Evolutionary conservation across 169 alveolate genomes (phyloP), one percentile per base, ranked within the genome.

Genomic region (Plasmodium sp.): DNA sequence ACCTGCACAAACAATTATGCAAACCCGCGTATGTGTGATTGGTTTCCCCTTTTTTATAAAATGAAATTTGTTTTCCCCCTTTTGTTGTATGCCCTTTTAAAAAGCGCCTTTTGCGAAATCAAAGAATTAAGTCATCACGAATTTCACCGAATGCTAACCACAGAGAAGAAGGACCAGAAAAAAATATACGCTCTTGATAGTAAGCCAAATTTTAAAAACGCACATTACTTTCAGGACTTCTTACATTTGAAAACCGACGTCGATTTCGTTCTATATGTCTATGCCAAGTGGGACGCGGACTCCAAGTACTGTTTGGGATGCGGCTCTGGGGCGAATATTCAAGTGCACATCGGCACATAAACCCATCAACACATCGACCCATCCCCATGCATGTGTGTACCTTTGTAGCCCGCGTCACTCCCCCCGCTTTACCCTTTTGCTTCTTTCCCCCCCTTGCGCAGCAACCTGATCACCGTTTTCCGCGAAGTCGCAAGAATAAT

Each of bases 201-300:
- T 67, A 56, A 36, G 48, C n/a, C 75, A 67, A 45, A 91, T 72
- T 62, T 34, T 82, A 80, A 81, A 82, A 80, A 71, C 36, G 18
- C 31, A n/a, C 34, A 91, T 45, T 31, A 22, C 18, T 71, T 81
- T 71, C 83, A 91, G 39, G 92, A 80, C 14, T 81, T 45, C 83
- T 58, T 81, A 73, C 45, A 91, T 81, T 9, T 91, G 83, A 67
- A 91, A 36, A 91, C 95, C 39, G 62, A 80, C 22, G 75, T 81
- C 16, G 95, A 91, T 58, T 91, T 91, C 74, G 92, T 91, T 67
- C 79, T 91, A 33, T 91, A 91, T 81, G 80, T 91, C 27, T 91
- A 81, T 91, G 95, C 95, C n/a, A 91, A 91, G 67, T 91, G 95
- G 95, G 92, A 91, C 58, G 39, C 91, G 5, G 95, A 91, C 54